These are phyloP conservation scores for Spathaspora hagerdaliae DNA, from an alignment of 805 yeast genomes.

Conservation along the genomic window DNA sequence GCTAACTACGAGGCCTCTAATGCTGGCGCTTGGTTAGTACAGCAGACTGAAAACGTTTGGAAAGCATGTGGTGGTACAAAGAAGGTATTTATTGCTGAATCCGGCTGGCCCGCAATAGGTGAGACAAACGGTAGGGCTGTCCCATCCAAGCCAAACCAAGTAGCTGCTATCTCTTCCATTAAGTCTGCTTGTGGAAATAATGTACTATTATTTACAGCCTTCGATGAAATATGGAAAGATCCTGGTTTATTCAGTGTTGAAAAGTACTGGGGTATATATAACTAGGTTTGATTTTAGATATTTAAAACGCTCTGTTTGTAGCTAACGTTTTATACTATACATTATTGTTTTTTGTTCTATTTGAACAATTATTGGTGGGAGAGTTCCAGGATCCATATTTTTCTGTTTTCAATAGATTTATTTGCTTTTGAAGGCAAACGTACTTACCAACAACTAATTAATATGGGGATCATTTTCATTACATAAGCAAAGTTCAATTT, in stretches of 20 bases:
- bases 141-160: constrained; percentile 57
- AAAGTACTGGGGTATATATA: constrained; percentile 53
- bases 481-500: too few relatives aligned
- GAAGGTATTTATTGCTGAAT: constrained; percentile 52
- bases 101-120: constrained; percentile 72
- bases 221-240: constrained; percentile 60
- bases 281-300: too few relatives aligned
- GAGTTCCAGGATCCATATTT: too few relatives aligned
- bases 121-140: constrained; percentile 49
- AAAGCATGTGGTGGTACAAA: constrained; percentile 70
- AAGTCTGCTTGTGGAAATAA: constrained; percentile 60
- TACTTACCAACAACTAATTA: too few relatives aligned
- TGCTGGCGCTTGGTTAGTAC: constrained; percentile 87
- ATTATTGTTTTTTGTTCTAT: too few relatives aligned
- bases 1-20: constrained; percentile 69
- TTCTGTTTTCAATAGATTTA: too few relatives aligned
- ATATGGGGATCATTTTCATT: too few relatives aligned
- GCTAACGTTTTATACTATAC: too few relatives aligned
- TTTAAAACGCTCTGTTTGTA: too few relatives aligned
- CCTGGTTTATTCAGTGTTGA: constrained; percentile 57
- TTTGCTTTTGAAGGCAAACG: too few relatives aligned
- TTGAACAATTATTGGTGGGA: neutral
- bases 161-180: constrained; percentile 67
- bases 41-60: constrained; percentile 88
- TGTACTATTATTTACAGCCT: constrained; percentile 69